Evolutionary conservation across 257 asterid species (phyloP), one percentile per base, ranked within the genome.

Genomic region (Linaria vulgaris): DNA sequence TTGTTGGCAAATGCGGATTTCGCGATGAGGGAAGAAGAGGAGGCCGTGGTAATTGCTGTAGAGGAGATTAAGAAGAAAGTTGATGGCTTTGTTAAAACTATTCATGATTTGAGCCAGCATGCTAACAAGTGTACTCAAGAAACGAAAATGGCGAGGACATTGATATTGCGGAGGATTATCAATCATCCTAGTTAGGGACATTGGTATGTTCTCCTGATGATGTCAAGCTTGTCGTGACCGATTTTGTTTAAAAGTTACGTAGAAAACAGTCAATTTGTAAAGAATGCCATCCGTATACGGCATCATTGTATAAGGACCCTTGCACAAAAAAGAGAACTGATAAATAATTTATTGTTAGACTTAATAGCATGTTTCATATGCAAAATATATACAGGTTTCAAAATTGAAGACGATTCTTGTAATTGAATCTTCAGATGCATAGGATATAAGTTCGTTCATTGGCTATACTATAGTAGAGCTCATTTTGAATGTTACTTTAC

Each of bases 91-190:
- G 65, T 80, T 49, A 79, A 78, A 69, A 79, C 79, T 11, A 75
- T 89, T 23, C 85, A 75, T 24, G 90, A 81, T 57, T 71, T 89
- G 79, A 64, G 88, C 0, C 76, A 53, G 21, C 78, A 80, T 12
- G 82, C 91, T 0, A 80, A 82, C 47, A 82, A 80, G 66, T 89
- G 95, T 65, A 86, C 84, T 44, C 68, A 84, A 37, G 76, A 80
- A 52, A 84, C 88, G 61, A 74, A 80, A 71, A 80, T 60, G 82
- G 89, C 96, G 0, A 78, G 95, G 72, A 77, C 95, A 0, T 69
- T 84, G 79, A 69, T 89, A 39, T 66, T 84, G 77, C 30, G 84
- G 67, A 78, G 71, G 76, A 89, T 89, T 47, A 82, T 86, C 23
- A 79, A 73, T 65, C 70, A 82, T 49, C 87, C 95, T 0, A 72